Conservation (phyloP, 1,139 yeast species). For the Saccharomyces uvarum region DNA sequence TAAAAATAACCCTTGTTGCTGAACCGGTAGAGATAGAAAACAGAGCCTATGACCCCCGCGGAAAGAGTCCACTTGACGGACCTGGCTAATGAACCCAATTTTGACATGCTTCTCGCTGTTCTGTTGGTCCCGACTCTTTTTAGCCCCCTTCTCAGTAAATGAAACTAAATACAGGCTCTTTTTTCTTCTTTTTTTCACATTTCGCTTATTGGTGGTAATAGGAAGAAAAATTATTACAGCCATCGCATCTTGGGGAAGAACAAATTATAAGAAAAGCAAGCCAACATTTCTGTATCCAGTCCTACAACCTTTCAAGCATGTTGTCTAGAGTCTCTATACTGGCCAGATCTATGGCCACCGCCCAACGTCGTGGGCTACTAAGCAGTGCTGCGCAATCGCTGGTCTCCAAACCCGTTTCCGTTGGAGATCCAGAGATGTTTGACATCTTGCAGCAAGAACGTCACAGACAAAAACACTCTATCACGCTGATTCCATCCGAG, state of each 20-base stretch:
- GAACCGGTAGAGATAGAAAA: conserved; percentile 25
- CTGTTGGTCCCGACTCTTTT: neutral
- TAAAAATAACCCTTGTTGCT: conserved; percentile 23
- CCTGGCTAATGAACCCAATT: neutral
- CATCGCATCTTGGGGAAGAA: neutral
- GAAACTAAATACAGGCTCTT: neutral
- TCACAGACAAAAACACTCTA: conserved; percentile 78
- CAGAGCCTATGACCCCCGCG: conserved; percentile 11
- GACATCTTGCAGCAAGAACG: conserved; percentile 66
- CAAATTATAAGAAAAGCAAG: neutral
- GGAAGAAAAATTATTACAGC: neutral
- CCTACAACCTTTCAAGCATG: neutral
- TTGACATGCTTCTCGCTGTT: neutral
- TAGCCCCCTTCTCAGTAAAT: neutral
- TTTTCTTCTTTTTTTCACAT: neutral
- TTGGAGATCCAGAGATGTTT: conserved; percentile 82
- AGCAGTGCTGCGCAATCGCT: conserved; percentile 29
- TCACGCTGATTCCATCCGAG: conserved; percentile 89
- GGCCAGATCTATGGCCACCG: neutral
- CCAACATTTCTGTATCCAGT: neutral
- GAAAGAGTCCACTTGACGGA: neutral
- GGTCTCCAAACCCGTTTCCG: conserved; percentile 55
- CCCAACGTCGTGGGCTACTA: neutral
- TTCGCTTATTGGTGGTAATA: neutral
- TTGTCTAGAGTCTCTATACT: neutral